These are phyloP conservation scores for Mediolabrus comicus DNA, from an alignment of 108 stramenopile genomes.

Conservation along the genomic window DNA sequence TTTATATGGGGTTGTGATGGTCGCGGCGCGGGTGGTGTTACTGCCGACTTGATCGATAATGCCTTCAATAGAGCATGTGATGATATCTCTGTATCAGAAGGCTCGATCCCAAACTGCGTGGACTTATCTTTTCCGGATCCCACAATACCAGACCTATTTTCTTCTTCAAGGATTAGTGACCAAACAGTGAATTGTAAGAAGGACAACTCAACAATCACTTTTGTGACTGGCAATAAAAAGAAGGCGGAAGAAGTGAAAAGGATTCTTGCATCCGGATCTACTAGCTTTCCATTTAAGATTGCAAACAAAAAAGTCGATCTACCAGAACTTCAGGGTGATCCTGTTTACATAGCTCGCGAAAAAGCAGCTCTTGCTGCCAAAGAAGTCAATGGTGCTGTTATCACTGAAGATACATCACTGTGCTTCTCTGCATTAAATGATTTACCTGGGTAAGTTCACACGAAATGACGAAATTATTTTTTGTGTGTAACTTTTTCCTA, in stretches of 20 bases:
- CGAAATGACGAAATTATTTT: too few species aligned
- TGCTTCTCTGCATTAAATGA: conserved; percentile 96
- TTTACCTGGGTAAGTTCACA: too few species aligned
- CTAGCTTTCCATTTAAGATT: conserved; percentile 69
- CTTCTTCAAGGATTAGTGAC: conserved; percentile 28
- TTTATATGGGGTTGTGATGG: conserved; percentile 73
- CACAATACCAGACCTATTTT: conserved; percentile 52
- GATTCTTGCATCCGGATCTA: conserved; percentile 51
- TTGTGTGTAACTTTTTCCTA: too few species aligned
- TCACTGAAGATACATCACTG: conserved; percentile 96
- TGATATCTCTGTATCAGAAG: conserved; percentile 24
- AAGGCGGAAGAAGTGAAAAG: conserved; percentile 94
- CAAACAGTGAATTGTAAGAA: neutral
- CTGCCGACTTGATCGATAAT: conserved; percentile 39
- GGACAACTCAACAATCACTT: conserved; percentile 58
- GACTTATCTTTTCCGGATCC: conserved; percentile 84
- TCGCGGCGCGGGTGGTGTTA: conserved; percentile 22
- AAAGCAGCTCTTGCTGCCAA: conserved; percentile 92
- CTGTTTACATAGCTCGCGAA: conserved; percentile 90
- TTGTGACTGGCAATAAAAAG: conserved; percentile 99
- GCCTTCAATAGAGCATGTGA: conserved; percentile 66
- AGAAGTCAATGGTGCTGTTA: conserved; percentile 82
- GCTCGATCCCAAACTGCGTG: conserved; percentile 43
- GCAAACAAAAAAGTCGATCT: conserved; percentile 87
- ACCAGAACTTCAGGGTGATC: conserved; percentile 96